These are phyloP conservation scores for Populus hybrid DNA, from an alignment of 441 rosid species.

Conservation along the genomic window DNA sequence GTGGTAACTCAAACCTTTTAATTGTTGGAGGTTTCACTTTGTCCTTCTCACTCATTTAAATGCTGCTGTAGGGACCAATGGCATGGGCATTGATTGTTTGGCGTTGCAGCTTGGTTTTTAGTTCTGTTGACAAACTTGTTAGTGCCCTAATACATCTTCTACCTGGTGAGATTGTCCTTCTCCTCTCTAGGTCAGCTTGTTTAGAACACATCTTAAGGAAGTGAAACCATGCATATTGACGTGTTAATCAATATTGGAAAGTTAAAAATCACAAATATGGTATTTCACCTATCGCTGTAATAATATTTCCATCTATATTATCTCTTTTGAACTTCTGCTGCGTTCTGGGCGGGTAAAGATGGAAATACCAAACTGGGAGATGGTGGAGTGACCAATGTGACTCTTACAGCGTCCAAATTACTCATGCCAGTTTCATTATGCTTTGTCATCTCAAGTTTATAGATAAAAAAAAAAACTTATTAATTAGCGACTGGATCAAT, in stretches of 20 bases:
- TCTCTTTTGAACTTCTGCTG: neutral
- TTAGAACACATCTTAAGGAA: neutral
- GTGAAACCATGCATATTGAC: neutral
- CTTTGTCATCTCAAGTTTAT: neutral
- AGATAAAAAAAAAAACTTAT: neutral
- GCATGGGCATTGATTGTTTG: constrained; percentile 97
- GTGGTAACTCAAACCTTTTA: neutral
- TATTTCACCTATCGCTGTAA: no score
- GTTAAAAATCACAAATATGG: neutral
- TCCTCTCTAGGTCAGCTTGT: neutral
- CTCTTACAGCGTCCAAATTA: neutral
- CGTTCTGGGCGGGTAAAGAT: neutral
- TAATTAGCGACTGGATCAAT: neutral
- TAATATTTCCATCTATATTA: neutral
- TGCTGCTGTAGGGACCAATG: constrained; percentile 73
- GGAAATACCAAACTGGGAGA: neutral
- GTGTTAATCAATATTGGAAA: no score
- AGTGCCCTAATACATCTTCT: constrained; percentile 97
- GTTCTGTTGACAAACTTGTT: constrained; percentile 82
- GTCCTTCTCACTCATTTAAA: constrained; percentile 5
- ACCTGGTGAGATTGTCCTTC: constrained; percentile 59
- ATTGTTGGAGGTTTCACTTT: constrained; percentile 10
- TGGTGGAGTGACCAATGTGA: neutral
- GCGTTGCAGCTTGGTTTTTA: constrained; percentile 98
- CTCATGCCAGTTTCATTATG: neutral